Percentiles rank a stretch among this genome's conserved stretches.
These are phyloP conservation scores for Volvox carteri DNA, from an alignment of 163 green algal genomes.

Conservation along the genomic window DNA sequence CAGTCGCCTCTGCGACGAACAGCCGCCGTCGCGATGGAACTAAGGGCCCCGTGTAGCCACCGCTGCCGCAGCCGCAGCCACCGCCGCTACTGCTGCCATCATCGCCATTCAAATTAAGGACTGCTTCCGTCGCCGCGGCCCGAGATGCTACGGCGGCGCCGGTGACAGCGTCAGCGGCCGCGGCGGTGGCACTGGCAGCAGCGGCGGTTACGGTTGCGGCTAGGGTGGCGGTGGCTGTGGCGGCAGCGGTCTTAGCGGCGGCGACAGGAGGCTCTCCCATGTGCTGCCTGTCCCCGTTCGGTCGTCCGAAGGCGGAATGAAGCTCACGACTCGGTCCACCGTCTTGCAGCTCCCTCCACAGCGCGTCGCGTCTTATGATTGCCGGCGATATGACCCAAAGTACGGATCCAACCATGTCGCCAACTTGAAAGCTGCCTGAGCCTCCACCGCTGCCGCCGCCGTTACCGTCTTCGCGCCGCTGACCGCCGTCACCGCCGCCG, in stretches of 20 bases:
- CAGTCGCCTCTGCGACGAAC: neutral
- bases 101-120: neutral
- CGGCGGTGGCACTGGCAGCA: neutral
- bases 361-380: neutral
- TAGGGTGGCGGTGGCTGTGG: neutral
- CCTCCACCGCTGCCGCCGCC: neutral
- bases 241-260: neutral
- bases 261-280: neutral
- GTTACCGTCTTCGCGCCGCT: neutral
- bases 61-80: neutral
- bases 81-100: neutral
- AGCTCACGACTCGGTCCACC: neutral
- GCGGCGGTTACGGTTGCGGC: neutral
- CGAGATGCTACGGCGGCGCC: neutral
- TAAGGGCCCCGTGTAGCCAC: neutral
- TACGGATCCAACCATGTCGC: neutral
- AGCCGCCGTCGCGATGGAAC: neutral
- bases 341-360: neutral
- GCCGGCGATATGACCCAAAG: slow-evolving; percentile 11
- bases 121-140: neutral
- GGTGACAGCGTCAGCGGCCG: neutral
- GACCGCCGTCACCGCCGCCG: neutral
- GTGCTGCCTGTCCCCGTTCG: neutral
- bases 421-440: neutral
- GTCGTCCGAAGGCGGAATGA: neutral